A percentile compares a stretch with the other conserved stretches of the same genome.
These are phyloP conservation scores for Mesostigma viride DNA, from an alignment of 139 green algal species.

Conservation along the genomic window DNA sequence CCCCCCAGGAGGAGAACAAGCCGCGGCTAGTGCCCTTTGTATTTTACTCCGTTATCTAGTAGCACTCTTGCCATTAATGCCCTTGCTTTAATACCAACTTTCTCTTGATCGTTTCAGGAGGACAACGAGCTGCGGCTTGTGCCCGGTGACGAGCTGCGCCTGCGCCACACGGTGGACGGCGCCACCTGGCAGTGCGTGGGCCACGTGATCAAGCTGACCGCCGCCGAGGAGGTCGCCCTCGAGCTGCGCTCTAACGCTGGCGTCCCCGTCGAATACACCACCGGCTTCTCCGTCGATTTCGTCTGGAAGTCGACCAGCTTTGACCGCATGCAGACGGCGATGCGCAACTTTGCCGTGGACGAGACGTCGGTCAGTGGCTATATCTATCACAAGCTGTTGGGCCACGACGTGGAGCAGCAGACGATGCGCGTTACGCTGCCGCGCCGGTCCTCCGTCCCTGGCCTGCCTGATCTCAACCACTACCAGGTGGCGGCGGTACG, in stretches of 20 bases:
- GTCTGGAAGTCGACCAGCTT: slow-evolving; percentile 85
- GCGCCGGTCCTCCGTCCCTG: slow-evolving; percentile 54
- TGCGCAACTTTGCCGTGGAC: slow-evolving; percentile 78
- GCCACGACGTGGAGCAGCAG: slow-evolving; percentile 57
- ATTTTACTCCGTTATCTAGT: background rate
- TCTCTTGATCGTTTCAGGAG: no score
- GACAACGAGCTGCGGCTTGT: slow-evolving; percentile 37
- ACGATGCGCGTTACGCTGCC: slow-evolving; percentile 41
- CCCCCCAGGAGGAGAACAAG: background rate
- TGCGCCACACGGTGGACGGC: slow-evolving; percentile 53
- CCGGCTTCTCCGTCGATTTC: slow-evolving; percentile 77
- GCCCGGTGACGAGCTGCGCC: slow-evolving; percentile 77
- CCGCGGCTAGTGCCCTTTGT: background rate
- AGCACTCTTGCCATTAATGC: background rate
- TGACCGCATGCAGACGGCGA: slow-evolving; percentile 79
- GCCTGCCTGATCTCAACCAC: slow-evolving; percentile 89
- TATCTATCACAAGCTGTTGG: slow-evolving; percentile 71
- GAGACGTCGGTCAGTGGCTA: slow-evolving; percentile 57
- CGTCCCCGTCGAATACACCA: slow-evolving; percentile 44
- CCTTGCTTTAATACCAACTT: no score
- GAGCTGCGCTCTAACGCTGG: slow-evolving; percentile 52
- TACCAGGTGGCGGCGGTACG: slow-evolving; percentile 63
- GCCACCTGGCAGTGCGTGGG: slow-evolving; percentile 24
- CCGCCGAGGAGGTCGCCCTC: slow-evolving; percentile 46
- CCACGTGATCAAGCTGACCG: slow-evolving; percentile 70